Percentiles rank a stretch among this genome's conserved stretches.
Conservation (phyloP, 495 filamentous ascomycete genomes). For the Parmelia sp. region DNA sequence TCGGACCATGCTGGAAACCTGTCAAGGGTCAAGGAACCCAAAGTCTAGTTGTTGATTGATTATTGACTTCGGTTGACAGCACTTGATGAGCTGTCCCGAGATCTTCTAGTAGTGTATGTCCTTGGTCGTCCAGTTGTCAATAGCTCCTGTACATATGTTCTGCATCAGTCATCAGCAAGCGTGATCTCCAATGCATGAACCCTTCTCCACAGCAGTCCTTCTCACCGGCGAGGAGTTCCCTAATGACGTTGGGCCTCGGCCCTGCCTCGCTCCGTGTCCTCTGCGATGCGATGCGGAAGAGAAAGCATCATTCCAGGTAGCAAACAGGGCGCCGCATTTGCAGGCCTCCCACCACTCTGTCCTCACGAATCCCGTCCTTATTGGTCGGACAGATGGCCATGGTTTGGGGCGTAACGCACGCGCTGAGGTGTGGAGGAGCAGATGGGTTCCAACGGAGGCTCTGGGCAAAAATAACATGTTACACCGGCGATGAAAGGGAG, state of each 20-base stretch:
- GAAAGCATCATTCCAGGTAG: background rate
- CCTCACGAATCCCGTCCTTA: background rate
- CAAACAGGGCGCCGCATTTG: background rate
- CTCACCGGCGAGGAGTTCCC: background rate
- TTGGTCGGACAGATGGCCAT: background rate
- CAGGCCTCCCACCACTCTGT: background rate
- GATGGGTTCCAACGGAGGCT: background rate
- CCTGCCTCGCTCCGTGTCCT: background rate
- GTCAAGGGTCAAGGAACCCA: background rate
- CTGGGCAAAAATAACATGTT: background rate
- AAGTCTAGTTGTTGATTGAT: background rate
- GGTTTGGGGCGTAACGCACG: background rate
- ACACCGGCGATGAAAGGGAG: background rate
- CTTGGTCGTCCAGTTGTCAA: background rate
- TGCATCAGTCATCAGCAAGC: constrained; percentile 4
- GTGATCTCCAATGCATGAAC: background rate
- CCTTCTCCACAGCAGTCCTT: background rate
- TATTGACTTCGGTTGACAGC: background rate
- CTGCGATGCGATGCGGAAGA: background rate
- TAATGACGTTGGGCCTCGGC: background rate
- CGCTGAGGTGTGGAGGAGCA: background rate
- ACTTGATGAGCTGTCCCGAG: background rate
- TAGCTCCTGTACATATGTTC: background rate
- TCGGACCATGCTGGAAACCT: background rate
- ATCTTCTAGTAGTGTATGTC: background rate